Conservation (phyloP, 768 basidiomycete species). For the Infundibulicybe gibba region DNA sequence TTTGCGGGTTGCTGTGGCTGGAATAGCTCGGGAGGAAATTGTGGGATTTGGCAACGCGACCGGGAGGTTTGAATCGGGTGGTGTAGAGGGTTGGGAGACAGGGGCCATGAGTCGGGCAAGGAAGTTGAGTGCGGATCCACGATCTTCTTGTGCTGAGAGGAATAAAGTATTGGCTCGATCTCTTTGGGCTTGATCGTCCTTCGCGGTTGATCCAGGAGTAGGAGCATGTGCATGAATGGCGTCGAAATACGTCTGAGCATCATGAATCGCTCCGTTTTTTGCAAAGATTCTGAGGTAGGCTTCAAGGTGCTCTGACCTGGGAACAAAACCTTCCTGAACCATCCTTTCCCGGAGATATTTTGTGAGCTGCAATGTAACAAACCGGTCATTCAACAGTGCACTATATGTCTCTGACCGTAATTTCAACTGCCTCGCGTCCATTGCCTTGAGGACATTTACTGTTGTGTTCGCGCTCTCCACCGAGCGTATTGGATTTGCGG, state of each 20-base stretch:
- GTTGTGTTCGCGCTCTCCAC: constrained; percentile 34
- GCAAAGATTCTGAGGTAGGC: constrained; percentile 45
- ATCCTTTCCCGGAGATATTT: constrained; percentile 41
- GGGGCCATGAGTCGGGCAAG: constrained; percentile 28
- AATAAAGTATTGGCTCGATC: constrained; percentile 38
- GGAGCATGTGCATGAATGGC: constrained; percentile 25
- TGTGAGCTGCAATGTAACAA: constrained; percentile 47
- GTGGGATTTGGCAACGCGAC: background rate
- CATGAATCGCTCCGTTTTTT: constrained; percentile 36
- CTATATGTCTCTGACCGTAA: constrained; percentile 40
- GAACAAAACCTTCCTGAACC: constrained; percentile 33
- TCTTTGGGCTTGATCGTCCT: constrained; percentile 4
- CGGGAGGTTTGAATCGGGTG: background rate
- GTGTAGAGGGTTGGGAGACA: background rate
- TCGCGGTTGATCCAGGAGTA: background rate
- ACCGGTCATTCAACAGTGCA: constrained; percentile 43
- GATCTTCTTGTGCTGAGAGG: constrained; percentile 36
- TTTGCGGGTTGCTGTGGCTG: constrained; percentile 2
- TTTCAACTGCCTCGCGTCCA: constrained; percentile 40
- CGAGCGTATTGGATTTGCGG: constrained; percentile 35
- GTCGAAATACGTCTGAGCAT: constrained; percentile 34
- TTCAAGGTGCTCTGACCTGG: constrained; percentile 41
- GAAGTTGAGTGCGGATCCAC: constrained; percentile 43
- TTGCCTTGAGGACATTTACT: constrained; percentile 37
- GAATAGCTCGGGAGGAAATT: constrained; percentile 1